Percentiles rank a stretch among this genome's conserved stretches.
phyloP scores from a whole-genome alignment of 805 yeast genomes.

The Ogataea ramenticola region DNA sequence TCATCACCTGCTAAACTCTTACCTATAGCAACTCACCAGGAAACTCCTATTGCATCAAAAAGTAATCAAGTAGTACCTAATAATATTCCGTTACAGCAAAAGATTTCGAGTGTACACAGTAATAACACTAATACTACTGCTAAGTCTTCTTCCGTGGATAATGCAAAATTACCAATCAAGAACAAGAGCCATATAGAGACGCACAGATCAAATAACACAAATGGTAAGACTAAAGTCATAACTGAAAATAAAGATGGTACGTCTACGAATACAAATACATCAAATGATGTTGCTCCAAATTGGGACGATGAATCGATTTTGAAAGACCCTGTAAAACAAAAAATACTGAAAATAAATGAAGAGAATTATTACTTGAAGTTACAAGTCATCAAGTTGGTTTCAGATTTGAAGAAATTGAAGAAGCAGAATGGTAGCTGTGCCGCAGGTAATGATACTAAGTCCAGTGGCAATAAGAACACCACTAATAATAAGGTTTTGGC shows the following conservation, averaged over 20 bases:
- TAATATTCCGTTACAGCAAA: too few species aligned
- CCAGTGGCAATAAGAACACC: background rate
- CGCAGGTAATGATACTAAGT: background rate
- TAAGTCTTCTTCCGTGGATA: too few species aligned
- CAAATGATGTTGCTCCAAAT: background rate
- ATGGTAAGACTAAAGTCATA: too few species aligned
- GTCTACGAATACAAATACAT: background rate
- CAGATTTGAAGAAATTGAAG: constrained; percentile 33
- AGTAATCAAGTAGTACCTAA: too few species aligned
- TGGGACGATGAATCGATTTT: constrained; percentile 14
- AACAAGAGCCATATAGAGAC: background rate
- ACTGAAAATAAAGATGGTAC: too few species aligned
- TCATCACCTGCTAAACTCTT: background rate
- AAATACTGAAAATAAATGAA: constrained; percentile 34
- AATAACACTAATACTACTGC: too few species aligned
- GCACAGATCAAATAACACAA: background rate
- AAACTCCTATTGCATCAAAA: too few species aligned
- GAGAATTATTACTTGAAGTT: constrained; percentile 37
- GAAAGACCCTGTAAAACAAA: constrained; percentile 29
- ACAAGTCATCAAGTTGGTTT: constrained; percentile 37
- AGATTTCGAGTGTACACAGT: too few species aligned
- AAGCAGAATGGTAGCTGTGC: background rate
- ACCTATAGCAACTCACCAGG: background rate
- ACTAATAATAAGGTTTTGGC: background rate
- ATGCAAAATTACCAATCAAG: background rate